Evolutionary conservation across 208 protist genomes (phyloP).

Genomic region (Trypanosoma scelopori): DNA sequence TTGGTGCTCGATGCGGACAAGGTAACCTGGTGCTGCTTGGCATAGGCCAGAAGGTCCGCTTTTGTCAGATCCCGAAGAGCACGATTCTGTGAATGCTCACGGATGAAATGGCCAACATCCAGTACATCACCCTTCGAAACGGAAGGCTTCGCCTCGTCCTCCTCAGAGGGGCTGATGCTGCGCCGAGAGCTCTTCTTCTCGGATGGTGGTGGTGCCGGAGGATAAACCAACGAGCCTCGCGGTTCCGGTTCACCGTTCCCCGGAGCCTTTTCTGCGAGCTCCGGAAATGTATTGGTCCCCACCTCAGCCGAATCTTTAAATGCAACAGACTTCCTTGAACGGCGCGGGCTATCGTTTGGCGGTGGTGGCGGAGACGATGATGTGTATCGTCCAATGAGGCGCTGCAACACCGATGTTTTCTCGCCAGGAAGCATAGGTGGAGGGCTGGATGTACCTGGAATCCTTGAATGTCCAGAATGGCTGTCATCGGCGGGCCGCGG

Average conservation of each 20-base stretch:
- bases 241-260: conserved; percentile 5
- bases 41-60: conserved; percentile 49
- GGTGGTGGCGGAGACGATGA: neutral
- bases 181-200: conserved; percentile 10
- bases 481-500: too few species aligned
- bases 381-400: conserved; percentile 10
- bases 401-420: conserved; percentile 16
- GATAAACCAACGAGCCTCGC: conserved; percentile 13
- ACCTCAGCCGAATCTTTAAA: conserved; percentile 58
- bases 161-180: neutral
- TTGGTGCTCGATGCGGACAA: conserved; percentile 45
- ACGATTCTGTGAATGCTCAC: conserved; percentile 12
- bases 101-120: conserved; percentile 19
- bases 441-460: neutral
- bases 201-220: conserved; percentile 28
- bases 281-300: conserved; percentile 31
- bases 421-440: neutral
- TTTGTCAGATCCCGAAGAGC: conserved; percentile 23
- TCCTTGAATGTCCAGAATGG: too few species aligned
- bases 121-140: neutral
- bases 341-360: conserved; percentile 15
- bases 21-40: conserved; percentile 46
- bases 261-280: neutral
- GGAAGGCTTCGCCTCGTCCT: neutral
- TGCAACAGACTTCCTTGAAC: conserved; percentile 73